These are phyloP conservation scores for Phoenix dactylifera DNA, from an alignment of 176 grass and related monocot species.

Conservation along the genomic window DNA sequence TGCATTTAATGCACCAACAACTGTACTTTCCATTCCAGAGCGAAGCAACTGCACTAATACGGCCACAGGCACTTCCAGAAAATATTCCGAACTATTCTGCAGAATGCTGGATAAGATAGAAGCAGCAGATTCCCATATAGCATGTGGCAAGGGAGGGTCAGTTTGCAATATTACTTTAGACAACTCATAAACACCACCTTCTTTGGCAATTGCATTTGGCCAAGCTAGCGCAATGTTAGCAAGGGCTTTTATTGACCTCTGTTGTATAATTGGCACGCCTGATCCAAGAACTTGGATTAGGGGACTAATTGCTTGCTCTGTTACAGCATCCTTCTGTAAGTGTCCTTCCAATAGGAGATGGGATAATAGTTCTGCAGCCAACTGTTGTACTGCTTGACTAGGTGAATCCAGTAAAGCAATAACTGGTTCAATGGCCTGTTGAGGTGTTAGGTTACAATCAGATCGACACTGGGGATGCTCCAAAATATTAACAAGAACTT, in stretches of 20 bases:
- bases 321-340: conserved; percentile 78
- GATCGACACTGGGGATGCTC: conserved; percentile 88
- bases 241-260: conserved; percentile 96
- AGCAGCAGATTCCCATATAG: conserved; percentile 97
- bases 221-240: conserved; percentile 85
- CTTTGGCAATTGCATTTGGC: conserved; percentile 98
- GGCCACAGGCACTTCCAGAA: conserved; percentile 93
- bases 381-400: conserved; percentile 87
- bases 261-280: conserved; percentile 70
- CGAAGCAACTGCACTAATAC: conserved; percentile 88
- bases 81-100: conserved; percentile 96
- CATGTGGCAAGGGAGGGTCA: conserved; percentile 85
- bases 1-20: conserved; percentile 92
- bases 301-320: conserved; percentile 79
- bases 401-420: conserved; percentile 78
- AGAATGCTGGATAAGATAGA: conserved; percentile 92
- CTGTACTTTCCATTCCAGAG: conserved; percentile 79
- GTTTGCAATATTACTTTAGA: conserved; percentile 92
- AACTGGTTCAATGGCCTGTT: conserved; percentile 74
- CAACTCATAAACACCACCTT: conserved; percentile 91
- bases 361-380: conserved; percentile 86
- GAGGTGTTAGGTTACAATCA: conserved; percentile 79
- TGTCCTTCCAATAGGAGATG: conserved; percentile 95
- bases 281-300: conserved; percentile 96
- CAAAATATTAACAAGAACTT: conserved; percentile 99